phyloP scores from a whole-genome alignment of 2,329 filamentous ascomycete genomes.

The Penicillium polonicum region DNA sequence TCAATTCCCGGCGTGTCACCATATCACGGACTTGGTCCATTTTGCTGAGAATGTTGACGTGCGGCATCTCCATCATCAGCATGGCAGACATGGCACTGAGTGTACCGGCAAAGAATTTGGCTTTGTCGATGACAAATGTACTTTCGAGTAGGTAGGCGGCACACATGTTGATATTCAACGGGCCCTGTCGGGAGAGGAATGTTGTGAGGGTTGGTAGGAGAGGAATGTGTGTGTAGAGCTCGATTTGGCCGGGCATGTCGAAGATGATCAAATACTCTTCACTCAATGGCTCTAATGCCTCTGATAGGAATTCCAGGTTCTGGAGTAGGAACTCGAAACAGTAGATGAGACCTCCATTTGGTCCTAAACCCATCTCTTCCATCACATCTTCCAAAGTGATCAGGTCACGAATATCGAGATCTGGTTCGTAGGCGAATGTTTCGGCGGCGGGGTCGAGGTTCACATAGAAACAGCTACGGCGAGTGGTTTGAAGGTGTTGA shows the following conservation, averaged over 20 bases:
- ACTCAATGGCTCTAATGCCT: conserved; percentile 77
- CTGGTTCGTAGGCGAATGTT: conserved; percentile 84
- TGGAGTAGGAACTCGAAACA: conserved; percentile 96
- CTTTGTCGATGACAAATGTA: conserved; percentile 90
- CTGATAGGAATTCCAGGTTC: conserved; percentile 87
- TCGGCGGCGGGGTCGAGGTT: conserved; percentile 98
- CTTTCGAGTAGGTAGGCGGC: conserved; percentile 93
- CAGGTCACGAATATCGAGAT: conserved; percentile 92
- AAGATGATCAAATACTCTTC: conserved; percentile 98
- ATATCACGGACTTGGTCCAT: conserved; percentile 96
- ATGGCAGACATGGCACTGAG: conserved; percentile 97
- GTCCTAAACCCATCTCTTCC: conserved; percentile 87
- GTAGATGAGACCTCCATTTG: conserved; percentile 91
- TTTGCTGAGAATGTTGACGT: conserved; percentile 94
- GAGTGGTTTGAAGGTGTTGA: conserved; percentile 84
- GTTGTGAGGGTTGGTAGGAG: conserved; percentile 82
- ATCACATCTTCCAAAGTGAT: conserved; percentile 94
- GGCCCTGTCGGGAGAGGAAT: conserved; percentile 74
- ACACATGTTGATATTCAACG: conserved; percentile 85
- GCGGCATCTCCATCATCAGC: conserved; percentile 96
- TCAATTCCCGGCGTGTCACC: conserved; percentile 81
- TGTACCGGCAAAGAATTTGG: conserved; percentile 96
- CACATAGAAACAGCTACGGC: conserved; percentile 94
- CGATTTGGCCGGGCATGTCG: conserved; percentile 98
- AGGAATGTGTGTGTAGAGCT: conserved; percentile 95